phyloP scores from a whole-genome alignment of 2,329 filamentous ascomycete species.

The Bipolaris victoriae region DNA sequence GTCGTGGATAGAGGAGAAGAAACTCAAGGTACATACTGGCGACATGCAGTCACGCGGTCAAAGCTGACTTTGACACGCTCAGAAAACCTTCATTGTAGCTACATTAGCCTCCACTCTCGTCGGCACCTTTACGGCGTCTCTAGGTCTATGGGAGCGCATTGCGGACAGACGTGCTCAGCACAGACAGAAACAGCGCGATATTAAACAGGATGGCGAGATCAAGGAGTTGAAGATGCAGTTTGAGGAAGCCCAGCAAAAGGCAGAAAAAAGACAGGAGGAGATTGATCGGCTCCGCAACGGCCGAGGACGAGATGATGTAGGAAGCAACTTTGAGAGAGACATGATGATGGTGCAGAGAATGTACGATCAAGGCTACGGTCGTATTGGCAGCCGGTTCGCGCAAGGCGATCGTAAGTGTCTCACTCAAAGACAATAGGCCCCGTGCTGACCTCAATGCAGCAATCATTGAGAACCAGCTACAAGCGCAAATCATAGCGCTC shows the following conservation, averaged over 20 bases:
- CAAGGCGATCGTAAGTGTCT: constrained; percentile 47
- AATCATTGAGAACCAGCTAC: constrained; percentile 51
- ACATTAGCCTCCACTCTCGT: constrained; percentile 54
- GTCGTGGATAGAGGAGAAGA: constrained; percentile 55
- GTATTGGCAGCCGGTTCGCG: constrained; percentile 47
- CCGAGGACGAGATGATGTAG: constrained; percentile 37
- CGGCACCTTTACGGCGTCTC: constrained; percentile 53
- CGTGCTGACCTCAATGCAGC: constrained; percentile 30
- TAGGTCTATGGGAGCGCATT: constrained; percentile 52
- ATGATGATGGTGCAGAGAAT: constrained; percentile 46
- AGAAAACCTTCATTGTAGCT: constrained; percentile 56
- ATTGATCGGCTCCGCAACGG: constrained; percentile 30
- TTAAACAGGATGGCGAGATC: constrained; percentile 44
- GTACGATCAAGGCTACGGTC: constrained; percentile 47
- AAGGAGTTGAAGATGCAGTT: constrained; percentile 42
- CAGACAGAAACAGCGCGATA: constrained; percentile 49
- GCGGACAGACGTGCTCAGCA: constrained; percentile 45
- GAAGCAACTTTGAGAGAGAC: constrained; percentile 39
- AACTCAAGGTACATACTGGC: constrained; percentile 46
- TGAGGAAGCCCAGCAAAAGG: constrained; percentile 37
- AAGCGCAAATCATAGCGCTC: constrained; percentile 52
- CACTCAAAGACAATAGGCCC: too few relatives aligned
- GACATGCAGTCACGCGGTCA: neutral
- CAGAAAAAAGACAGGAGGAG: constrained; percentile 33
- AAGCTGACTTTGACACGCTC: neutral